A percentile compares a stretch with the other conserved stretches of the same genome.
These are phyloP conservation scores for Kodamaea alishanica DNA, from an alignment of 1,139 yeast species.

Conservation along the genomic window DNA sequence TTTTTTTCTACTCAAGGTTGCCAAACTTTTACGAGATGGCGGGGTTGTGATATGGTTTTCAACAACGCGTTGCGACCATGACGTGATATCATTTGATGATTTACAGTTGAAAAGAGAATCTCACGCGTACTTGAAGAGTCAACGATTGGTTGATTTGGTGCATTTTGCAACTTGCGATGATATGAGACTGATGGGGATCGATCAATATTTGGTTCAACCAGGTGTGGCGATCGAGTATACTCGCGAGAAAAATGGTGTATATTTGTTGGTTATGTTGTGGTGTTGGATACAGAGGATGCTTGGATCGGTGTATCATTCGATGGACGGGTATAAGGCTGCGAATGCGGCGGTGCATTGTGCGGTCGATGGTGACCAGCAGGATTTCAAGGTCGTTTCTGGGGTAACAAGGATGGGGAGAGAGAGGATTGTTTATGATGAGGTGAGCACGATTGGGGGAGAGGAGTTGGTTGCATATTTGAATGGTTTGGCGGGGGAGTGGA, in stretches of 20 bases:
- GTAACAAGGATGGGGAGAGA: constrained; percentile 29
- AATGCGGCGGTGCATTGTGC: constrained; percentile 61
- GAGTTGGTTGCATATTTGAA: constrained; percentile 18
- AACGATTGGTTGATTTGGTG: constrained; percentile 76
- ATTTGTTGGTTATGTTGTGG: constrained; percentile 75
- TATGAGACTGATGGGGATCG: constrained; percentile 49
- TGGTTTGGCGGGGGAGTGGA: constrained; percentile 4
- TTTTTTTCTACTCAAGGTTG: constrained; percentile 63
- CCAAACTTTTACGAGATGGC: constrained; percentile 48
- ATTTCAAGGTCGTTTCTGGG: constrained; percentile 17
- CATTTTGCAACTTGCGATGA: constrained; percentile 66
- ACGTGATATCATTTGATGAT: constrained; percentile 68
- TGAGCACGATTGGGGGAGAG: constrained; percentile 18
- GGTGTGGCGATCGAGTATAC: constrained; percentile 91
- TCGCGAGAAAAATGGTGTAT: constrained; percentile 61
- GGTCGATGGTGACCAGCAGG: constrained; percentile 12
- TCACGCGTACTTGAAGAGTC: constrained; percentile 87
- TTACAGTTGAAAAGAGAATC: constrained; percentile 62
- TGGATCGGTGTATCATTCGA: constrained; percentile 87
- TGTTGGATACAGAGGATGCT: constrained; percentile 79
- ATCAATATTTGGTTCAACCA: constrained; percentile 83
- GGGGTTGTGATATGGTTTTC: constrained; percentile 86
- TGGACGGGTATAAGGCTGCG: constrained; percentile 84
- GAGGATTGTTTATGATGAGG: constrained; percentile 47
- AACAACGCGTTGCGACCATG: constrained; percentile 71